Evolutionary conservation across 2,329 filamentous ascomycete species (phyloP).

Genomic region (Penicillium sp.): DNA sequence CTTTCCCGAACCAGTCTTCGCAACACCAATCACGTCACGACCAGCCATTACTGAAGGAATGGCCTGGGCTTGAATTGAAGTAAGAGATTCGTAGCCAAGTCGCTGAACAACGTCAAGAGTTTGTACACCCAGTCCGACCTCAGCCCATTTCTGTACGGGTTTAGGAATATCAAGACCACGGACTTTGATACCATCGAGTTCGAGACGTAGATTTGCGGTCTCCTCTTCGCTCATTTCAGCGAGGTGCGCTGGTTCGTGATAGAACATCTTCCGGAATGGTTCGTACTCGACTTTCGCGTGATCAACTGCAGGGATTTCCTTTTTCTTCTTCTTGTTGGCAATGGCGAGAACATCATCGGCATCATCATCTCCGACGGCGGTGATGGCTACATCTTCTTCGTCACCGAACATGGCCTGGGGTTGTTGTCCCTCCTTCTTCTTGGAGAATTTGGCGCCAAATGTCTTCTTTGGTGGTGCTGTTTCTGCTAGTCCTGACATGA

Average conservation of each 20-base stretch:
- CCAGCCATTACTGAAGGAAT: conserved; percentile 95
- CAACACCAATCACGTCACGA: conserved; percentile 91
- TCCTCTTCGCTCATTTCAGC: conserved; percentile 82
- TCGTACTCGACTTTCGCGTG: conserved; percentile 85
- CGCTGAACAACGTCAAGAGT: conserved; percentile 81
- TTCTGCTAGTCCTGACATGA: conserved; percentile 74
- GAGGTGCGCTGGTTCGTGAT: conserved; percentile 84
- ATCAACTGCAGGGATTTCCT: conserved; percentile 86
- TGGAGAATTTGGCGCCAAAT: conserved; percentile 35
- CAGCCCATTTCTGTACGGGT: conserved; percentile 94
- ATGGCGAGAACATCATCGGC: conserved; percentile 66
- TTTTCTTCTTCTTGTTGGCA: conserved; percentile 76
- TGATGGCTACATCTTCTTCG: conserved; percentile 68
- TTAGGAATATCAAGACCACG: conserved; percentile 85
- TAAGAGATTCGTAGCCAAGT: conserved; percentile 83
- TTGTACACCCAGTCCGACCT: conserved; percentile 85
- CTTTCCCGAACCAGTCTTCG: conserved; percentile 97
- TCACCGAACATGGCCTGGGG: conserved; percentile 88
- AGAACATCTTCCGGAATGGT: conserved; percentile 90
- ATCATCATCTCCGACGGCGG: conserved; percentile 61
- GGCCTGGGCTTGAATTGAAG: conserved; percentile 92
- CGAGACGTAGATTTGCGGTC: conserved; percentile 74
- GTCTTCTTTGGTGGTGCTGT: conserved; percentile 47
- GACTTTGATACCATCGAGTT: conserved; percentile 95
- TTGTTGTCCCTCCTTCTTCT: conserved; percentile 54